Conservation (phyloP, 2,329 filamentous ascomycete genomes). For the Parascedosporium putredinis region DNA sequence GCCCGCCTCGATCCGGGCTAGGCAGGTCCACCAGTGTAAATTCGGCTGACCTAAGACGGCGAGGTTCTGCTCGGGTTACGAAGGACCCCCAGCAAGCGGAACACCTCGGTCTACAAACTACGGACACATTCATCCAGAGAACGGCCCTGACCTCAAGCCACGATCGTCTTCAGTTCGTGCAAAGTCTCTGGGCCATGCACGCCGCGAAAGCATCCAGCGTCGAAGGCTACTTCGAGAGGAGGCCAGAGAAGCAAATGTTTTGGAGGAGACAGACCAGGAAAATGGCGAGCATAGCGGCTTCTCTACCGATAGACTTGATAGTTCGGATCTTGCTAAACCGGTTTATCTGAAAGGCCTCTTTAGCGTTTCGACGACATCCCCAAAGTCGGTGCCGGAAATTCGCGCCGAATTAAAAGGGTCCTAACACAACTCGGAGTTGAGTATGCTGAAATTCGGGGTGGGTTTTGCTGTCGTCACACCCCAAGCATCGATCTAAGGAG, state of each 20-base stretch:
- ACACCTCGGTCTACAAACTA: slow-evolving; percentile 62
- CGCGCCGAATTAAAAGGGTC: slow-evolving; percentile 83
- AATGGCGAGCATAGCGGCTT: slow-evolving; percentile 50
- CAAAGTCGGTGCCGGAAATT: slow-evolving; percentile 77
- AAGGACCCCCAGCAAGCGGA: slow-evolving; percentile 63
- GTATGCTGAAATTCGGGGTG: slow-evolving; percentile 83
- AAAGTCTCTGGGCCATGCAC: slow-evolving; percentile 80
- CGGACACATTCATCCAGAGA: slow-evolving; percentile 40
- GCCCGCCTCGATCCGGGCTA: slow-evolving; percentile 57
- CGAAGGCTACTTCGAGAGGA: slow-evolving; percentile 66
- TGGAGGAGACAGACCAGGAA: slow-evolving; percentile 84
- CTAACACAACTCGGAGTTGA: slow-evolving; percentile 82
- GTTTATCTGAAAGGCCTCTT: slow-evolving; percentile 95
- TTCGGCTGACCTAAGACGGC: slow-evolving; percentile 68
- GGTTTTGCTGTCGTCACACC: slow-evolving; percentile 78
- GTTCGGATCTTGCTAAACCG: slow-evolving; percentile 76
- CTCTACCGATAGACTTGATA: slow-evolving; percentile 48
- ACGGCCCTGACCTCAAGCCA: slow-evolving; percentile 39
- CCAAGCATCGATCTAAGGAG: slow-evolving; percentile 83
- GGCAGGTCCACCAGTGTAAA: slow-evolving; percentile 88
- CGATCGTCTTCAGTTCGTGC: slow-evolving; percentile 60
- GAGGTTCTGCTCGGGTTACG: slow-evolving; percentile 34
- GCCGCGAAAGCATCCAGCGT: slow-evolving; percentile 85
- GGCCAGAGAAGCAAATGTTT: slow-evolving; percentile 64
- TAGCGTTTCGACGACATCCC: slow-evolving; percentile 93